These are phyloP conservation scores for Pezicula radicicola DNA, from an alignment of 2,329 filamentous ascomycete genomes.

Conservation along the genomic window DNA sequence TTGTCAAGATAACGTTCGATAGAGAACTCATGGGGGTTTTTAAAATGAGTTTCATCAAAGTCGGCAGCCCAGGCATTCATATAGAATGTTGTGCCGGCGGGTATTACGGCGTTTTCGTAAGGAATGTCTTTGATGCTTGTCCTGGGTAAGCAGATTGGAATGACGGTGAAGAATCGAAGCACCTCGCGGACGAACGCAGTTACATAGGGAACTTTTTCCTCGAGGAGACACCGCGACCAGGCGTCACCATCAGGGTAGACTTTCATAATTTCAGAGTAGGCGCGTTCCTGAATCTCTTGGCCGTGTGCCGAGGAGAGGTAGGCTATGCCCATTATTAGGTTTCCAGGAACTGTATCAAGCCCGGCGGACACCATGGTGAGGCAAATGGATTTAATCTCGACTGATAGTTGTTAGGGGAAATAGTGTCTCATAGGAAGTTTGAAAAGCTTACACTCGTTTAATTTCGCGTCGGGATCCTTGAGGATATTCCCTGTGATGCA, in stretches of 20 bases:
- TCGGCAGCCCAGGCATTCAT: constrained; percentile 78
- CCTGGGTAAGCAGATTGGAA: constrained; percentile 74
- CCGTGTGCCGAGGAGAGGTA: constrained; percentile 68
- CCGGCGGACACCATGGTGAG: constrained; percentile 80
- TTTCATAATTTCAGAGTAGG: constrained; percentile 66
- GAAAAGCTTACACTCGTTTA: constrained; percentile 55
- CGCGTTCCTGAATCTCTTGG: constrained; percentile 66
- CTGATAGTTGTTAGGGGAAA: constrained; percentile 42
- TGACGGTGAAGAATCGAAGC: constrained; percentile 75
- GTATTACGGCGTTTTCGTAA: constrained; percentile 65
- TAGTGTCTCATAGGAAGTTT: constrained; percentile 27
- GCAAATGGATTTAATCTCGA: constrained; percentile 77
- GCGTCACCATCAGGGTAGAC: constrained; percentile 71
- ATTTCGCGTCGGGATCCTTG: constrained; percentile 55
- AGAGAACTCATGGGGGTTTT: constrained; percentile 58
- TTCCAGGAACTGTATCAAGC: constrained; percentile 77
- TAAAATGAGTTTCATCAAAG: constrained; percentile 69
- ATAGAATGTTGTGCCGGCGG: constrained; percentile 75
- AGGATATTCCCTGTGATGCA: constrained; percentile 70
- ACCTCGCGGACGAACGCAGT: constrained; percentile 77
- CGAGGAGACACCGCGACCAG: constrained; percentile 70
- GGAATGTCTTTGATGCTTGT: constrained; percentile 69
- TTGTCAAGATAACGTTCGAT: constrained; percentile 67
- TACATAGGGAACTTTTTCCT: constrained; percentile 75
- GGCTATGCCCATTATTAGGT: constrained; percentile 76